Evolutionary conservation across 371 early-diverging fungal species (phyloP).

Genomic region (Haplosporangium sp.): DNA sequence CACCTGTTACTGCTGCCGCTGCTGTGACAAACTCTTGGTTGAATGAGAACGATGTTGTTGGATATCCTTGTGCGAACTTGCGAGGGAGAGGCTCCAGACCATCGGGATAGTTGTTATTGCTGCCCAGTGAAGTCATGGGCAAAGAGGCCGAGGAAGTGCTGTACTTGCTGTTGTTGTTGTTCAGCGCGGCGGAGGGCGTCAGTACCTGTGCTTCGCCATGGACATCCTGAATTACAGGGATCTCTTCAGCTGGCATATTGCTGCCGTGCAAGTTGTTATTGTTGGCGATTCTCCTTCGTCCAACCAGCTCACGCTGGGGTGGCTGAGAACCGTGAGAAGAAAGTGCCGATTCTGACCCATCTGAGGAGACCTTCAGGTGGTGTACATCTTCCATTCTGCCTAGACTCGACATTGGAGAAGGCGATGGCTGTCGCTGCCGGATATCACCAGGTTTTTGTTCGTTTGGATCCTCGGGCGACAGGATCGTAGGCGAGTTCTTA

Average conservation of each 20-base stretch:
- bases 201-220: slow-evolving; percentile 9
- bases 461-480: slow-evolving; percentile 43
- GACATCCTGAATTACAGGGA: too few relatives aligned
- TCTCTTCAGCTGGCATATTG: too few relatives aligned
- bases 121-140: slow-evolving; percentile 4
- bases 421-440: slow-evolving; percentile 43
- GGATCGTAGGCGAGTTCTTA: slow-evolving; percentile 46
- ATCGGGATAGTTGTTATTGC: neutral
- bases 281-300: slow-evolving; percentile 28
- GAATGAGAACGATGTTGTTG: slow-evolving; percentile 51
- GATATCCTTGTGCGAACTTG: slow-evolving; percentile 52
- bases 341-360: slow-evolving; percentile 1
- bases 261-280: too few relatives aligned
- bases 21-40: slow-evolving; percentile 39
- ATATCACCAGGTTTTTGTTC: slow-evolving; percentile 38
- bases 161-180: slow-evolving; percentile 13
- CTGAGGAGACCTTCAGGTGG: slow-evolving; percentile 24
- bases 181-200: slow-evolving; percentile 3
- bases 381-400: slow-evolving; percentile 32
- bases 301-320: slow-evolving; percentile 33
- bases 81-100: slow-evolving; percentile 14
- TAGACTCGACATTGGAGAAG: slow-evolving; percentile 37
- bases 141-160: slow-evolving; percentile 20
- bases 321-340: slow-evolving; percentile 7
- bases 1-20: slow-evolving; percentile 22